Evolutionary conservation across 805 yeast genomes (phyloP).

Genomic region (Candida maesae): DNA sequence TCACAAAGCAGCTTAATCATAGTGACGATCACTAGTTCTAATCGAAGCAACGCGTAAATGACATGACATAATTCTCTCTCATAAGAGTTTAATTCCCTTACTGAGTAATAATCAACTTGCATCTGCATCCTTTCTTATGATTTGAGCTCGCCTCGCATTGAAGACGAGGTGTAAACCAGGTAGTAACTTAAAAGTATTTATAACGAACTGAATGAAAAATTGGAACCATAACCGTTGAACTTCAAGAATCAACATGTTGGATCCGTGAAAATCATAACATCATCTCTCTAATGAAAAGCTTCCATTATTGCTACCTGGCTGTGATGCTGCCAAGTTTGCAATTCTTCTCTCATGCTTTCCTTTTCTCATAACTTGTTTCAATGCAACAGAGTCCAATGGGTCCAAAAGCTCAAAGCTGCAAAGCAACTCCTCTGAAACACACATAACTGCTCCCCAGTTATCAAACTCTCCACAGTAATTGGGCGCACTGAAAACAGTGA

Average conservation of each 20-base stretch:
- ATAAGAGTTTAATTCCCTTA: too few species aligned
- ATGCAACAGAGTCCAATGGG: slow-evolving; percentile 88
- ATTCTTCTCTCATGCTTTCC: slow-evolving; percentile 83
- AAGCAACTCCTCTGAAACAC: slow-evolving; percentile 86
- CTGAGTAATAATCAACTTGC: too few species aligned
- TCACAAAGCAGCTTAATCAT: too few species aligned
- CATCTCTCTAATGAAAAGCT: slow-evolving; percentile 18
- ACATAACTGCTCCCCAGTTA: slow-evolving; percentile 98
- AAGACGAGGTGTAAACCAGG: background rate
- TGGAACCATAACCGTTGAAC: background rate
- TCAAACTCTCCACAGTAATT: slow-evolving; percentile 75
- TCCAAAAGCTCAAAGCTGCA: slow-evolving; percentile 92
- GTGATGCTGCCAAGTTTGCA: slow-evolving; percentile 39
- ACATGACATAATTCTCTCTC: background rate
- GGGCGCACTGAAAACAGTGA: slow-evolving; percentile 98
- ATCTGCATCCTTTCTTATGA: background rate
- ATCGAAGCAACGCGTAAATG: too few species aligned
- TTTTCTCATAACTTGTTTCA: slow-evolving; percentile 91
- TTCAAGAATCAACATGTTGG: too few species aligned
- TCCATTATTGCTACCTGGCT: slow-evolving; percentile 23
- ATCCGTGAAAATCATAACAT: background rate
- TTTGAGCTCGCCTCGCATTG: background rate
- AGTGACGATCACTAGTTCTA: too few species aligned
- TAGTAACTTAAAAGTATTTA: slow-evolving; percentile 8
- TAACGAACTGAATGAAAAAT: slow-evolving; percentile 6